phyloP scores from a whole-genome alignment of 2,329 filamentous ascomycete genomes.

The Botryotinia convoluta region DNA sequence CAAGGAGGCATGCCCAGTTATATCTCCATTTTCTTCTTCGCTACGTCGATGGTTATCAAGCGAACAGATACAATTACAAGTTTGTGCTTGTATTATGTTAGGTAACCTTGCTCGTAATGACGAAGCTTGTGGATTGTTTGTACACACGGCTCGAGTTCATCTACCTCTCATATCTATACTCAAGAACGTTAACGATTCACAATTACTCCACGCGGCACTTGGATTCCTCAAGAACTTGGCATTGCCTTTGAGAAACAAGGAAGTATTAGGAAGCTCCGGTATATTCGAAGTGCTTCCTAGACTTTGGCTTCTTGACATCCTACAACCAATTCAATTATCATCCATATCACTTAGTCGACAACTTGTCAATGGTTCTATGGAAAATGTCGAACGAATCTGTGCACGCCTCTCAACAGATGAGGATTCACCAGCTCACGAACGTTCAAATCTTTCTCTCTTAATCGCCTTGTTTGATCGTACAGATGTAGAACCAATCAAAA shows the following conservation, averaged over 20 bases:
- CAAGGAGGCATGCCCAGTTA: slow-evolving; percentile 43
- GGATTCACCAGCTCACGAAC: slow-evolving; percentile 38
- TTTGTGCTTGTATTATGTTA: slow-evolving; percentile 58
- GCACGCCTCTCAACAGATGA: slow-evolving; percentile 41
- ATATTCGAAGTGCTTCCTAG: slow-evolving; percentile 53
- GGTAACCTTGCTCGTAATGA: slow-evolving; percentile 63
- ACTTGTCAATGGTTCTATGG: slow-evolving; percentile 51
- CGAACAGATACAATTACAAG: slow-evolving; percentile 47
- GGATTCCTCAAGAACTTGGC: slow-evolving; percentile 65
- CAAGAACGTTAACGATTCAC: slow-evolving; percentile 44
- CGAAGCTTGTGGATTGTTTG: slow-evolving; percentile 49
- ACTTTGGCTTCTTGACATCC: slow-evolving; percentile 52
- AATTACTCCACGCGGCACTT: slow-evolving; percentile 56
- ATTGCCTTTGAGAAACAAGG: slow-evolving; percentile 55
- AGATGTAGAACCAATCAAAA: slow-evolving; percentile 54
- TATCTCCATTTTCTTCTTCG: slow-evolving; percentile 43
- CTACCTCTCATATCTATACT: slow-evolving; percentile 48
- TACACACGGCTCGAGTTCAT: slow-evolving; percentile 46
- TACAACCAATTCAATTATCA: slow-evolving; percentile 58
- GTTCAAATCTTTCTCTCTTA: slow-evolving; percentile 42
- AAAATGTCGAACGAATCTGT: slow-evolving; percentile 53
- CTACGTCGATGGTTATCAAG: slow-evolving; percentile 50
- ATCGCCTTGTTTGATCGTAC: slow-evolving; percentile 44
- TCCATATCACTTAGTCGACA: slow-evolving; percentile 57
- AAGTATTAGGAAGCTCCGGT: slow-evolving; percentile 45